These are phyloP conservation scores for Hura crepitans DNA, from an alignment of 441 rosid species.

Conservation along the genomic window DNA sequence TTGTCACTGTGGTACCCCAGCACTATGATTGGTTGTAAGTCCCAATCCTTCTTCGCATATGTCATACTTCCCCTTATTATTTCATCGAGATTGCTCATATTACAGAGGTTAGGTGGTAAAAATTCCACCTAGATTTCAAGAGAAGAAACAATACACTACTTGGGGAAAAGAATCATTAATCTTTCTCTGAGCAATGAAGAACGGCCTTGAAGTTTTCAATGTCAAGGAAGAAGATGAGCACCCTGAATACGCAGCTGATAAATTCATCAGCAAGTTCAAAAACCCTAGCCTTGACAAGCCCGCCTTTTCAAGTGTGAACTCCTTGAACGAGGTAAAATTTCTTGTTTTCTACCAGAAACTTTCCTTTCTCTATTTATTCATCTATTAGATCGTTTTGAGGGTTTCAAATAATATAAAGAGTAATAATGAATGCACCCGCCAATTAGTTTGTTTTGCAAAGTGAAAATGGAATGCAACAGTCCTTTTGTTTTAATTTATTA, in stretches of 20 bases:
- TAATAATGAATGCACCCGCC: too few relatives aligned
- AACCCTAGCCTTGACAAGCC: slow-evolving; percentile 54
- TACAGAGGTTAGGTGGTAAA: too few relatives aligned
- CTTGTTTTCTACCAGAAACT: slow-evolving; percentile 2
- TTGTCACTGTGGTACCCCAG: too few relatives aligned
- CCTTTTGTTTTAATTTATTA: too few relatives aligned
- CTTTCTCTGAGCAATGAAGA: slow-evolving; percentile 39
- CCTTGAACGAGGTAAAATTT: slow-evolving; percentile 41
- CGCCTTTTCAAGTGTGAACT: slow-evolving; percentile 39
- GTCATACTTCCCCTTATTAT: too few relatives aligned
- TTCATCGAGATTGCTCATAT: too few relatives aligned
- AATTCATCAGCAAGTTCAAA: slow-evolving; percentile 42
- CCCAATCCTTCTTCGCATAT: too few relatives aligned
- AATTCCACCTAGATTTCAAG: too few relatives aligned
- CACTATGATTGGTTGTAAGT: too few relatives aligned
- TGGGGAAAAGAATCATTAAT: not conserved
- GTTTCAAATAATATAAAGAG: not conserved
- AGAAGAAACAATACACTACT: too few relatives aligned
- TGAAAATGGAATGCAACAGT: too few relatives aligned
- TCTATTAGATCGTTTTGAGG: not conserved
- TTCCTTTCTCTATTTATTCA: not conserved
- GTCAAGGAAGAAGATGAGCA: slow-evolving; percentile 67
- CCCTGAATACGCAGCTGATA: slow-evolving; percentile 41
- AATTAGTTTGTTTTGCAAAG: too few relatives aligned
- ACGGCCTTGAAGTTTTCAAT: slow-evolving; percentile 46